Evolutionary conservation across 345 rosid genomes (phyloP).

Genomic region (Citrus hindsii): DNA sequence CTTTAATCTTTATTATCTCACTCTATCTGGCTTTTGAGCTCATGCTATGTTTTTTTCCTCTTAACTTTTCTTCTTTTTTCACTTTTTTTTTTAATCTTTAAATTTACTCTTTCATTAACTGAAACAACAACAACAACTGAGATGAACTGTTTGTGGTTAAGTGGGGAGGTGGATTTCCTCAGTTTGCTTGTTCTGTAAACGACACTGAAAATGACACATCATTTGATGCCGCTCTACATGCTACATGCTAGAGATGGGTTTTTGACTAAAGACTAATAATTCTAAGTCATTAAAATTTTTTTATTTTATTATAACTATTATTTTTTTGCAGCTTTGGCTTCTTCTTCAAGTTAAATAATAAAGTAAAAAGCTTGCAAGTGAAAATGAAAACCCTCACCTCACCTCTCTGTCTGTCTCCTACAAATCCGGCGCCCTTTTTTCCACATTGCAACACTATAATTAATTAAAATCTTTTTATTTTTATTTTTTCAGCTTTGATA

Average conservation of each 20-base stretch:
- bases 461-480: neutral
- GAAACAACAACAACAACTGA: too few relatives aligned
- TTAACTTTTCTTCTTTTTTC: neutral
- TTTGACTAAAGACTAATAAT: constrained; percentile 33
- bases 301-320: neutral
- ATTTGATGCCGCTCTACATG: constrained; percentile 7
- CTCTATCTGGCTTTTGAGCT: constrained; percentile 34
- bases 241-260: constrained; percentile 28
- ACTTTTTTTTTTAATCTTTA: neutral
- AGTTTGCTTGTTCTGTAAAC: constrained; percentile 39
- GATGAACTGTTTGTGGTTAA: constrained; percentile 1
- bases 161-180: constrained; percentile 4
- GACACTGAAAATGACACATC: constrained; percentile 58
- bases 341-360: constrained; percentile 19
- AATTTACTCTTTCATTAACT: constrained; percentile 17
- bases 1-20: constrained; percentile 30
- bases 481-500: neutral
- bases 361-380: neutral
- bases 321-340: constrained; percentile 22
- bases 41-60: constrained; percentile 10
- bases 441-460: neutral
- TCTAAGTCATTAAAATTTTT: neutral
- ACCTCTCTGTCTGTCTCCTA: constrained; percentile 25
- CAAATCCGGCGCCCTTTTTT: constrained; percentile 39
- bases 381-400: constrained; percentile 1